Evolutionary conservation across 257 asterid genomes (phyloP).

Genomic region (Avicennia marina): DNA sequence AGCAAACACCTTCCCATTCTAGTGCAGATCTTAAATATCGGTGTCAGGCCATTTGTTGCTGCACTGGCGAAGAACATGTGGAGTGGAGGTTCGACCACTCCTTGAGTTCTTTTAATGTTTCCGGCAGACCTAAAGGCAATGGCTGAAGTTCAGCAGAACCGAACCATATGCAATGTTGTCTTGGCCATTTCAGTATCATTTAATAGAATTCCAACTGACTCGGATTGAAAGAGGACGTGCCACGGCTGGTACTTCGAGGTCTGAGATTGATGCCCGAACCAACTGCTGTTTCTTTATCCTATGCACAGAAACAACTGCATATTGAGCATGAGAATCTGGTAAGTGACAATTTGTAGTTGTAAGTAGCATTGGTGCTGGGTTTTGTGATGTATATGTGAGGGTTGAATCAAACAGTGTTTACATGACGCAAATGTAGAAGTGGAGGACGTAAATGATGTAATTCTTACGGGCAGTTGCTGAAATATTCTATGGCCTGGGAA

Average conservation of each 20-base stretch:
- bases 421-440: too few relatives aligned
- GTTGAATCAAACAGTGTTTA: too few relatives aligned
- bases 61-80: constrained; percentile 71
- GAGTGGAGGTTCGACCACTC: constrained; percentile 82
- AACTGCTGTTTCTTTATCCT: constrained; percentile 73
- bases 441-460: too few relatives aligned
- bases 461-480: too few relatives aligned
- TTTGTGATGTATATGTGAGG: constrained; percentile 66
- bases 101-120: constrained; percentile 76
- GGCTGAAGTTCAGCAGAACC: constrained; percentile 65
- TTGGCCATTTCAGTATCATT: constrained; percentile 65
- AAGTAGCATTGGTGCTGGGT: constrained; percentile 86
- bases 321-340: constrained; percentile 44
- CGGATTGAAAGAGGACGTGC: constrained; percentile 79
- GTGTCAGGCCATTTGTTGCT: constrained; percentile 72
- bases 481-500: too few relatives aligned
- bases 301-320: constrained; percentile 72
- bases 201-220: constrained; percentile 70
- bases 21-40: constrained; percentile 65
- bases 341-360: constrained; percentile 60
- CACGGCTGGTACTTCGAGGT: constrained; percentile 82
- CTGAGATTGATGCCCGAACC: constrained; percentile 87
- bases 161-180: constrained; percentile 48
- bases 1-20: constrained; percentile 77
- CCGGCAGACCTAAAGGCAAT: constrained; percentile 56